Evolutionary conservation across 345 rosid genomes (phyloP).

Genomic region (Brassica napus): DNA sequence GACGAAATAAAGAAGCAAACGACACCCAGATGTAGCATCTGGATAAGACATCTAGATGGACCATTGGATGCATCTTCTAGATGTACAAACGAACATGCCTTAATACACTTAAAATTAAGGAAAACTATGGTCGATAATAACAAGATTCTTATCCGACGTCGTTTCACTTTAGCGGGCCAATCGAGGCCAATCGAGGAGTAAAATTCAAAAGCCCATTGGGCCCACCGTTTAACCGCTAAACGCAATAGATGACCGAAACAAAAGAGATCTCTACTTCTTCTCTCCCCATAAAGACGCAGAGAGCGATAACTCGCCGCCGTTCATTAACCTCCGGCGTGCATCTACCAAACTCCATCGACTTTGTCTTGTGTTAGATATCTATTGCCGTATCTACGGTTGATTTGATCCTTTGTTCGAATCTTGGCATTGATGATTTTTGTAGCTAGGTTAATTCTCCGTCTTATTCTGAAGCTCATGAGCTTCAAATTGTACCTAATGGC

Average conservation of each 20-base stretch:
- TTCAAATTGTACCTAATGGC: background rate
- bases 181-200: background rate
- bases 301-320: background rate
- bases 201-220: background rate
- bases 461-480: background rate
- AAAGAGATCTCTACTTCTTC: background rate
- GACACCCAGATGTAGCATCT: too few species aligned
- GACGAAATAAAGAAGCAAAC: too few species aligned
- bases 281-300: background rate
- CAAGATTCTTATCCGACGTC: background rate
- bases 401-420: background rate
- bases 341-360: background rate
- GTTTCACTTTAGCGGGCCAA: background rate
- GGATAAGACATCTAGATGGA: too few species aligned
- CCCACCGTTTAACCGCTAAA: background rate
- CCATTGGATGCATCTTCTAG: too few species aligned
- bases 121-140: constrained; percentile 50
- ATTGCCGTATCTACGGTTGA: background rate
- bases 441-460: constrained; percentile 13
- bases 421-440: background rate
- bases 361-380: background rate
- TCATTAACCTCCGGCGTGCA: background rate
- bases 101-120: too few species aligned
- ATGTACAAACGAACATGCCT: too few species aligned
- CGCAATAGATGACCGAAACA: background rate